Conservation (phyloP, 352 stramenopile genomes). For the Thalassiosira livingstoniorum region DNA sequence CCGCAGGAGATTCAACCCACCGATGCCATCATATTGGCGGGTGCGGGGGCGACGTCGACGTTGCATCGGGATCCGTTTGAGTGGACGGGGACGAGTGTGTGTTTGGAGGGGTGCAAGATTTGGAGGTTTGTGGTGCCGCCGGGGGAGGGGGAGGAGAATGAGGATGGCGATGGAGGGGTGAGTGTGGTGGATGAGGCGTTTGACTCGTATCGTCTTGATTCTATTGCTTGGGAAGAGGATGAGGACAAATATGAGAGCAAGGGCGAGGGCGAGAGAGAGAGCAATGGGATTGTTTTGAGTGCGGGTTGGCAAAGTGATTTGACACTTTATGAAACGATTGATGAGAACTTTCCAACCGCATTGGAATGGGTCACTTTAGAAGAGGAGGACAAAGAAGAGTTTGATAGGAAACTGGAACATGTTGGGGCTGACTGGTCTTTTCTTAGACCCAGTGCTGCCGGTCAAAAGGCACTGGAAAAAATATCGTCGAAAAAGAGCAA, state of each 20-base stretch:
- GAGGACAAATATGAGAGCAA: too few relatives aligned
- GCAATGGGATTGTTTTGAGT: conserved; percentile 36
- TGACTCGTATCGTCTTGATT: conserved; percentile 64
- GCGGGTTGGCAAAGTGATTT: conserved; percentile 71
- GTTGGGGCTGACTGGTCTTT: conserved; percentile 15
- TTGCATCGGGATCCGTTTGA: conserved; percentile 77
- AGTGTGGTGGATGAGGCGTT: conserved; percentile 49
- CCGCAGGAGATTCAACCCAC: conserved; percentile 43
- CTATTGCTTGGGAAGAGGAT: conserved; percentile 58
- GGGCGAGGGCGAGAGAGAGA: too few relatives aligned
- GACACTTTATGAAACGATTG: conserved; percentile 47
- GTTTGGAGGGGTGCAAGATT: conserved; percentile 70
- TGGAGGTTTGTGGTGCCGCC: conserved; percentile 70
- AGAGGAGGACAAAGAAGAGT: conserved; percentile 27
- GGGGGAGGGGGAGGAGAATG: neutral
- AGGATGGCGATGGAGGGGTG: conserved; percentile 27
- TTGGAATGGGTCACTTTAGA: conserved; percentile 42
- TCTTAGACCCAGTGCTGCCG: conserved; percentile 34
- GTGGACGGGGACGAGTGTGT: conserved; percentile 75
- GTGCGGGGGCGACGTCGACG: conserved; percentile 58
- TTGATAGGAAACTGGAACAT: conserved; percentile 31
- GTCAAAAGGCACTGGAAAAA: conserved; percentile 21
- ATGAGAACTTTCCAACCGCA: conserved; percentile 46
- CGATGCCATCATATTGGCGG: conserved; percentile 64
- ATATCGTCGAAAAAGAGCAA: conserved; percentile 10